phyloP scores from a whole-genome alignment of 2,329 filamentous ascomycete species.

The Mycosphaerella arachidis region DNA sequence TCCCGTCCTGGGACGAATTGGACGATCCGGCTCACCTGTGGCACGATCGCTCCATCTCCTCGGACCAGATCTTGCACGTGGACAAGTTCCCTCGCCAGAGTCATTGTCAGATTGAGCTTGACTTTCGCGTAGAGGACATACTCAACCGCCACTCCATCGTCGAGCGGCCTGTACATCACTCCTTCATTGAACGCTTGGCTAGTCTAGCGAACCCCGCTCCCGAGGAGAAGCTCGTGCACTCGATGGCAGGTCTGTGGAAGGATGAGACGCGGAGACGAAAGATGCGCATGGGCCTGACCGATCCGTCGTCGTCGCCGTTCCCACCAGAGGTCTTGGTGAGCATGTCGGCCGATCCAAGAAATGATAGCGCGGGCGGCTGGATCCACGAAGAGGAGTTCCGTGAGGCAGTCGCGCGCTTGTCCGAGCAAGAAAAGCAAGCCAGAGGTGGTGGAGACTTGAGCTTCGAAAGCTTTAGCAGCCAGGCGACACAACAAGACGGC shows the following conservation, averaged over 20 bases:
- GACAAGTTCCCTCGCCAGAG: constrained; percentile 68
- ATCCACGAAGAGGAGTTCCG: constrained; percentile 85
- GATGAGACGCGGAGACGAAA: constrained; percentile 81
- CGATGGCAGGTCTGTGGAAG: constrained; percentile 89
- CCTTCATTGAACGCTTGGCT: constrained; percentile 69
- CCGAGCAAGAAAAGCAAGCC: constrained; percentile 58
- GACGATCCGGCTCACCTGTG: constrained; percentile 63
- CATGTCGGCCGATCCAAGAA: constrained; percentile 78
- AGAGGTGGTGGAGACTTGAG: constrained; percentile 41
- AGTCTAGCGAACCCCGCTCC: constrained; percentile 50
- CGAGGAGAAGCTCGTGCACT: constrained; percentile 80
- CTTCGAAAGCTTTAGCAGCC: constrained; percentile 64
- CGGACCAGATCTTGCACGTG: constrained; percentile 57
- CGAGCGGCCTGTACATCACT: constrained; percentile 76
- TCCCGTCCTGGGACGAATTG: constrained; percentile 66
- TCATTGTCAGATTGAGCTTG: constrained; percentile 84
- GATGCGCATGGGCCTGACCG: constrained; percentile 60
- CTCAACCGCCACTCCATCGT: constrained; percentile 72
- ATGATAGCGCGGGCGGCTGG: constrained; percentile 74
- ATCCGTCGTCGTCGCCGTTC: constrained; percentile 69
- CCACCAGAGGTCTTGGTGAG: constrained; percentile 75
- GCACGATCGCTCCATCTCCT: constrained; percentile 70
- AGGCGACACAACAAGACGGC: constrained; percentile 47
- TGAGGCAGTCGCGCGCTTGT: constrained; percentile 59
- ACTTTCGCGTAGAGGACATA: constrained; percentile 85